Evolutionary conservation across 805 yeast genomes (phyloP).

Genomic region (Wickerhamiella azymoides): DNA sequence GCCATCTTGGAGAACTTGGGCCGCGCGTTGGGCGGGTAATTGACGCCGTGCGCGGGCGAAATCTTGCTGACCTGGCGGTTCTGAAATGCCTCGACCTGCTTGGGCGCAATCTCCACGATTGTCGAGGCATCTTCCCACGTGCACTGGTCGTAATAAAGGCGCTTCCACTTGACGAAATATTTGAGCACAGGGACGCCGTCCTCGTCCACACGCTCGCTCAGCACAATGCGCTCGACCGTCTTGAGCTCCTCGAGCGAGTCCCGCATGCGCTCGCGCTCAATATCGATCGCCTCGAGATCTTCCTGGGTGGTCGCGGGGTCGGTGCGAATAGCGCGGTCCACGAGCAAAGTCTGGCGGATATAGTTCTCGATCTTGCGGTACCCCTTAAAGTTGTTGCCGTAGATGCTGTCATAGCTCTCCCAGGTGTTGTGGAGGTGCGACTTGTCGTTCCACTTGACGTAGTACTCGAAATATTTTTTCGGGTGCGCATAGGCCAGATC

Average conservation of each 20-base stretch:
- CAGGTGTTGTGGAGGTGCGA: constrained; percentile 93
- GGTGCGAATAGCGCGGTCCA: constrained; percentile 59
- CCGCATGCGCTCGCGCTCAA: constrained; percentile 70
- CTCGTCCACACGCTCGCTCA: constrained; percentile 48
- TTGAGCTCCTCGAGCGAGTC: constrained; percentile 78
- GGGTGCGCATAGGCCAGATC: constrained; percentile 32
- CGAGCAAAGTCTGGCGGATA: constrained; percentile 58
- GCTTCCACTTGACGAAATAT: constrained; percentile 86
- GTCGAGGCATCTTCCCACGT: constrained; percentile 92
- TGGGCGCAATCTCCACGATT: constrained; percentile 73
- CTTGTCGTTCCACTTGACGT: constrained; percentile 70
- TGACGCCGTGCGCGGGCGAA: constrained; percentile 65
- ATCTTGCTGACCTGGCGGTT: constrained; percentile 70
- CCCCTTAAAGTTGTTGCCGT: constrained; percentile 40
- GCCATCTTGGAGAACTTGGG: constrained; percentile 82
- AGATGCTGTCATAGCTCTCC: constrained; percentile 50
- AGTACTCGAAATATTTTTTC: constrained; percentile 42
- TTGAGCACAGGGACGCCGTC: constrained; percentile 58
- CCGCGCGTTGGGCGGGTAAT: constrained; percentile 51
- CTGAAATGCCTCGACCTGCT: constrained; percentile 71
- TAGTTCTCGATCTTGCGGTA: constrained; percentile 80
- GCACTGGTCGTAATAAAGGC: constrained; percentile 86
- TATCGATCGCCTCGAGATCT: constrained; percentile 85
- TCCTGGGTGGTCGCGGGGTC: constrained; percentile 80
- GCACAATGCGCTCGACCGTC: constrained; percentile 79